Base-by-base conservation (phyloP, 2,329 filamentous ascomycete genomes). In the Aspergillus chevalieri region DNA sequence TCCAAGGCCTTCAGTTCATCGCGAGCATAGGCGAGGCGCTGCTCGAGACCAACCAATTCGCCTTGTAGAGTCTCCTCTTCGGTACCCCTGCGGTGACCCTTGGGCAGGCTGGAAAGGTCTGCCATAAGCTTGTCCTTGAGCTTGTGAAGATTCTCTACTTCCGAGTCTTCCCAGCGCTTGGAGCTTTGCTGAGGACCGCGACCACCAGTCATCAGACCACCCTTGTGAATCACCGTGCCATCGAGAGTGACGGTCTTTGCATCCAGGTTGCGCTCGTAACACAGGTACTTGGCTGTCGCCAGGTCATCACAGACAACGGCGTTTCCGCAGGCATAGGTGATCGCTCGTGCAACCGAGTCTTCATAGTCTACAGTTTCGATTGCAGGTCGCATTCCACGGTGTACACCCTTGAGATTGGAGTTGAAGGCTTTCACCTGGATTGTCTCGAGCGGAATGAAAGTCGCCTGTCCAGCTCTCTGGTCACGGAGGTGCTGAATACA, bases 311-410 rank as follows among this genome's bases (percentile, higher is more conserved):
- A 97, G 4, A 98, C 89, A 56, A 98, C 88, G 4, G 91, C 90
- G 69, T 90, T 94, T 30, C 92, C 92, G 61, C 93, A 98, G 22
- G 91, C 92, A 66, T 95, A 96, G 19, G 86, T 88, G 76, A 98
- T 94, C 30, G 91, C 94, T 56, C 93, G 86, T 65, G 96, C 89
- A 45, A 95, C 81, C 1, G 86, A 82, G 3, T 86, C 80, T 60
- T 97, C 93, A 63, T 93, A 98, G 63, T 95, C 90, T 60, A 98
- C 92, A 0, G 90, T 94, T 67, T 98, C 93, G 55, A 98, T 95
- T 0, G 92, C 94, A 50, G 96, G 80, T 6, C 92, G 84, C 69
- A 84, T 84, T 43, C 87, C 89, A 36, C 88, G 87, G 48, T 88
- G 80, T 67, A 95, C 86, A 24, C 90, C 89, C 71, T 96, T 96